A percentile compares a stretch with the other conserved stretches of the same genome.
phyloP scores from a whole-genome alignment of 177 flowering plant species.

The Vitis hybrid region DNA sequence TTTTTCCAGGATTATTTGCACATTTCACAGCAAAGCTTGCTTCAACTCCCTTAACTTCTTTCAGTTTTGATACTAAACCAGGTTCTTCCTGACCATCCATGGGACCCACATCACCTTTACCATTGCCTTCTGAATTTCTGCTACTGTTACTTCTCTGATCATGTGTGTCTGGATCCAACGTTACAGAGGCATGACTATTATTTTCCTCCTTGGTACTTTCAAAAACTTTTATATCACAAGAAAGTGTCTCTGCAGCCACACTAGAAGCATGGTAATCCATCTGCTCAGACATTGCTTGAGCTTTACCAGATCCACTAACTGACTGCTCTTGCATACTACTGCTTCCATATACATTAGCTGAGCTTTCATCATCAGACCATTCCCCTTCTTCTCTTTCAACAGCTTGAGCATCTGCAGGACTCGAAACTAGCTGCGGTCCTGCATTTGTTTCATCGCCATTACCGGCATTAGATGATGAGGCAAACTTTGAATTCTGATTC shows the following conservation, averaged over 20 bases:
- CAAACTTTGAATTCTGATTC: slow-evolving; percentile 17
- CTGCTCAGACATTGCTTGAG: slow-evolving; percentile 28
- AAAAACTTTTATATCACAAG: slow-evolving; percentile 11
- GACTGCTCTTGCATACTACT: slow-evolving; percentile 25
- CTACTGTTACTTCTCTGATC: slow-evolving; percentile 30
- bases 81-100: slow-evolving; percentile 51
- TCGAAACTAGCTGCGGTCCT: slow-evolving; percentile 19
- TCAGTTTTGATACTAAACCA: slow-evolving; percentile 40
- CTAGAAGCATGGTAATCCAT: slow-evolving; percentile 22
- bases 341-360: slow-evolving; percentile 32
- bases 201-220: slow-evolving; percentile 31
- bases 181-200: slow-evolving; percentile 19
- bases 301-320: slow-evolving; percentile 15
- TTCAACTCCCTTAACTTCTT: slow-evolving; percentile 75
- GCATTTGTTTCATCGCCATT: slow-evolving; percentile 31
- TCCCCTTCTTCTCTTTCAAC: slow-evolving; percentile 96
- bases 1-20: slow-evolving; percentile 70
- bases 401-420: slow-evolving; percentile 29
- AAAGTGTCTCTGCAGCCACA: slow-evolving; percentile 22
- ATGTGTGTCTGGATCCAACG: slow-evolving; percentile 34
- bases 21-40: slow-evolving; percentile 66
- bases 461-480: slow-evolving; percentile 27
- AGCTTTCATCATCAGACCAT: slow-evolving; percentile 82
- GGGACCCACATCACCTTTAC: slow-evolving; percentile 31
- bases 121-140: slow-evolving; percentile 31